These are phyloP conservation scores for Saccharum spontaneum DNA, from an alignment of 176 grass and related monocot genomes.

Conservation along the genomic window DNA sequence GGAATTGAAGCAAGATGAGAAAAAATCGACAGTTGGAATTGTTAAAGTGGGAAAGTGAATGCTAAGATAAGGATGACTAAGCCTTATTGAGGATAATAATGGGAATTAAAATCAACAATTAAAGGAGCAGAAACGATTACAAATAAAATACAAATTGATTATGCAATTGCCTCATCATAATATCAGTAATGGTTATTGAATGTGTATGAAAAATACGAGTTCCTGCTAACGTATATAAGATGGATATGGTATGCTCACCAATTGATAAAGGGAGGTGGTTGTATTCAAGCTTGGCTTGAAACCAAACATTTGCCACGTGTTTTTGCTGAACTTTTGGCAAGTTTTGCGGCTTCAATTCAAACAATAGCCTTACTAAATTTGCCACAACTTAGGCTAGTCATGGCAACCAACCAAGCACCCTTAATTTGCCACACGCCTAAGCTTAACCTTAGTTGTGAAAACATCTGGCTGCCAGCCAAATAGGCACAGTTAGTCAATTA, in stretches of 20 bases:
- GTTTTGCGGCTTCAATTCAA: not conserved
- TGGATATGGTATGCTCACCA: not conserved
- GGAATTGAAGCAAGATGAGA: not conserved
- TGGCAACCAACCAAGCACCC: not conserved
- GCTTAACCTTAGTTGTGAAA: not conserved
- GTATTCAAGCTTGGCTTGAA: not conserved
- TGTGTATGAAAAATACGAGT: not conserved
- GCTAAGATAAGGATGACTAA: not conserved
- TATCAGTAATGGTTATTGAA: not conserved
- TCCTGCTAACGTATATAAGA: not conserved
- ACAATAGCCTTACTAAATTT: not conserved
- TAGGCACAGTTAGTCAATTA: not conserved
- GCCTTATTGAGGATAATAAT: not conserved
- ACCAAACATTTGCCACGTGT: not conserved
- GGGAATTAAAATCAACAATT: not conserved
- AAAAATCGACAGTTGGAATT: not conserved
- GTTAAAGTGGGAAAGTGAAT: not conserved
- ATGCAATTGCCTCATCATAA: not conserved
- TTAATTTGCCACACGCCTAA: not conserved
- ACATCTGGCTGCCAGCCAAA: not conserved
- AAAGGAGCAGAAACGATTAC: not conserved
- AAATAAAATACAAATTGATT: not conserved
- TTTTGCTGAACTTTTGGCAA: not conserved
- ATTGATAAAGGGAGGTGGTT: not conserved
- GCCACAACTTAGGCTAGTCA: not conserved